Percentiles rank a stretch among this genome's conserved stretches.
Conservation (phyloP, 352 stramenopile species). For the Phytopythium oedochilum region DNA sequence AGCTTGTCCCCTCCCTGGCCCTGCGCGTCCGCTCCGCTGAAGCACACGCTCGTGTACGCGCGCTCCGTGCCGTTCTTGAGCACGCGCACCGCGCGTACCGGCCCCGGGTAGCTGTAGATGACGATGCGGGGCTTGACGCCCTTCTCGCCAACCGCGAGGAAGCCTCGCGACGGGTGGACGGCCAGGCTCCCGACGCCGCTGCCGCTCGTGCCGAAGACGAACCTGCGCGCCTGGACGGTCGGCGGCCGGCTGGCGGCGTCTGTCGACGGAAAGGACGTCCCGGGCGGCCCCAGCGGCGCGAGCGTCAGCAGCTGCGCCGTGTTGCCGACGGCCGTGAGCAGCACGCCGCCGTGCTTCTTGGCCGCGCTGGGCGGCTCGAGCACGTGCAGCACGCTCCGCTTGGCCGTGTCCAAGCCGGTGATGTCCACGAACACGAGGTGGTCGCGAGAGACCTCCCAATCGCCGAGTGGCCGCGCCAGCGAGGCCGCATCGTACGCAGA, state of each 20-base stretch:
- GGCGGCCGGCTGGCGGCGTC: too few species aligned
- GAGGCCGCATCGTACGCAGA: constrained; percentile 27
- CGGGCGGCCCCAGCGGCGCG: constrained; percentile 7
- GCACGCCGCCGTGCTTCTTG: constrained; percentile 39
- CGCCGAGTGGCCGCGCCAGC: constrained; percentile 39
- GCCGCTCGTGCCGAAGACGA: constrained; percentile 69
- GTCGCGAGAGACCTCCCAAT: constrained; percentile 74
- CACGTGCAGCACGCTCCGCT: constrained; percentile 65
- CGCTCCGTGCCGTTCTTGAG: constrained; percentile 82
- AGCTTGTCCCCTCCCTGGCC: constrained; percentile 77
- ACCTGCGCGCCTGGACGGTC: constrained; percentile 17
- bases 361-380: constrained; percentile 29
- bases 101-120: constrained; percentile 84
- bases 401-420: constrained; percentile 55
- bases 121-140: constrained; percentile 83
- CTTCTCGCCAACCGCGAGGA: constrained; percentile 89
- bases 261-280: neutral
- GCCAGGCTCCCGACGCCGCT: constrained; percentile 61
- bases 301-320: constrained; percentile 68
- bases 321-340: constrained; percentile 69
- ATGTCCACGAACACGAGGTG: constrained; percentile 66
- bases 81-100: constrained; percentile 58
- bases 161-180: constrained; percentile 62
- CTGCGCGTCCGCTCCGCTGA: constrained; percentile 24
- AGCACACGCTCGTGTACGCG: constrained; percentile 70